Conservation (phyloP, 805 yeast genomes). For the Kuraishia cidri region DNA sequence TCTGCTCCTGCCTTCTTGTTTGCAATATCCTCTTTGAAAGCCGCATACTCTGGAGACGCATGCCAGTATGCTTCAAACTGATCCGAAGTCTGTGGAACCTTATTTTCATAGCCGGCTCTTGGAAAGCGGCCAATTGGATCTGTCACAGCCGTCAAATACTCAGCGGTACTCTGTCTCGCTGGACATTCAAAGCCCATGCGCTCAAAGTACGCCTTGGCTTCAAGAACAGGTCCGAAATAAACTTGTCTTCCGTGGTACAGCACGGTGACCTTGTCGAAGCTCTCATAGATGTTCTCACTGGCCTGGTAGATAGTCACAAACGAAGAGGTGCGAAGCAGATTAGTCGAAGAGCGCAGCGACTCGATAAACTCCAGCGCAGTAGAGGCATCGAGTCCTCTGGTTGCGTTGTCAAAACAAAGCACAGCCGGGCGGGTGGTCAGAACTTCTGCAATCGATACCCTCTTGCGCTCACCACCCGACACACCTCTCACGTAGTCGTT, state of each 20-base stretch:
- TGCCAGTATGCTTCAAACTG: constrained; percentile 58
- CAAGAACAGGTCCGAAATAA: constrained; percentile 44
- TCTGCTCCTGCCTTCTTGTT: constrained; percentile 11
- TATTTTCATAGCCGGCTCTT: constrained; percentile 36
- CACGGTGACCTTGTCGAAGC: constrained; percentile 54
- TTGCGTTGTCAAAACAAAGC: constrained; percentile 62
- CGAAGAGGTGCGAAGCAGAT: constrained; percentile 46
- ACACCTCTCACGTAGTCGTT: constrained; percentile 61
- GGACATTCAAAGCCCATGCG: constrained; percentile 58
- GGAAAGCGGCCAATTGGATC: constrained; percentile 51
- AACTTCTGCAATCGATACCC: constrained; percentile 64
- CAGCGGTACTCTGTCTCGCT: constrained; percentile 59
- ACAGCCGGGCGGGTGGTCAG: constrained; percentile 42
- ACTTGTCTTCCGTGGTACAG: constrained; percentile 55
- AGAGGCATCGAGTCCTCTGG: constrained; percentile 64
- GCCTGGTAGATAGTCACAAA: constrained; percentile 64
- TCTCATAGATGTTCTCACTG: constrained; percentile 51
- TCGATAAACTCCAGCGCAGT: constrained; percentile 60
- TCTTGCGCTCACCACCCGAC: constrained; percentile 67
- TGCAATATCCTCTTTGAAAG: constrained; percentile 18
- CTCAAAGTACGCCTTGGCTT: constrained; percentile 45
- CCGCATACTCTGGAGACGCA: constrained; percentile 44
- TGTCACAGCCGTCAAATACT: constrained; percentile 57
- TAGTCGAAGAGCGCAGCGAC: constrained; percentile 51
- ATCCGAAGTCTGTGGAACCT: constrained; percentile 43